These are phyloP conservation scores for Agarophyton chilense DNA, from an alignment of 23 red algal genomes.

Conservation along the genomic window DNA sequence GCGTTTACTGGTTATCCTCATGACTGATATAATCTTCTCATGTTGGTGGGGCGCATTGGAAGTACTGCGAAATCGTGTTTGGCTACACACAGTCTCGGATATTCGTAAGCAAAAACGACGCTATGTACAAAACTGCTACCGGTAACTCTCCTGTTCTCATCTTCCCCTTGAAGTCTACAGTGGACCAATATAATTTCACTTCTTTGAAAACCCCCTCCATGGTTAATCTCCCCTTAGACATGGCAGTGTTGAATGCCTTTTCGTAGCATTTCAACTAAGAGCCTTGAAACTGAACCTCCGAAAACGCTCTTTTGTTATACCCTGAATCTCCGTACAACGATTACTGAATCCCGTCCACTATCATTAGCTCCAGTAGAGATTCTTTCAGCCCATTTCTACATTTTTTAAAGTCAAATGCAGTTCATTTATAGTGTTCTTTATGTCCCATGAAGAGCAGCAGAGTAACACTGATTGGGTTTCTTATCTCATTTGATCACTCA, in stretches of 20 bases:
- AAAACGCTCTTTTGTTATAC: neutral
- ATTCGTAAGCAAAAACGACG: neutral
- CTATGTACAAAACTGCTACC: neutral
- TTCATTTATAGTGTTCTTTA: neutral
- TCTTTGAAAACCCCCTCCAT: slow-evolving; percentile 15
- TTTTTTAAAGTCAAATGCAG: neutral
- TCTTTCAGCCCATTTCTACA: too few species aligned
- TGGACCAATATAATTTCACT: slow-evolving; percentile 5
- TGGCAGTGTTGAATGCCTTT: neutral
- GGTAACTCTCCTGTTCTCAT: neutral
- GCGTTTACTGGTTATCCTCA: too few species aligned
- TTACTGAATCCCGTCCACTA: neutral
- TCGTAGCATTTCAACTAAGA: neutral
- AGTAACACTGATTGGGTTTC: neutral
- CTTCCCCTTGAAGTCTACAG: neutral
- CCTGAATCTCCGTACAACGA: neutral
- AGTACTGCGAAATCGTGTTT: slow-evolving; percentile 11
- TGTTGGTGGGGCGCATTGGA: neutral
- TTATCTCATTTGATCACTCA: neutral
- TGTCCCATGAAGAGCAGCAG: neutral
- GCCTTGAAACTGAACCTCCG: slow-evolving; percentile 6
- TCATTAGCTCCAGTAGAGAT: neutral
- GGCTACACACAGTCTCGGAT: slow-evolving; percentile 3
- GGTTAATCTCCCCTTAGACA: neutral
- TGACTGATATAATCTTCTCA: slow-evolving; percentile 16